A percentile compares a stretch with the other conserved stretches of the same genome.
Conservation (phyloP, 495 filamentous ascomycete species). For the Parmelia sp. region DNA sequence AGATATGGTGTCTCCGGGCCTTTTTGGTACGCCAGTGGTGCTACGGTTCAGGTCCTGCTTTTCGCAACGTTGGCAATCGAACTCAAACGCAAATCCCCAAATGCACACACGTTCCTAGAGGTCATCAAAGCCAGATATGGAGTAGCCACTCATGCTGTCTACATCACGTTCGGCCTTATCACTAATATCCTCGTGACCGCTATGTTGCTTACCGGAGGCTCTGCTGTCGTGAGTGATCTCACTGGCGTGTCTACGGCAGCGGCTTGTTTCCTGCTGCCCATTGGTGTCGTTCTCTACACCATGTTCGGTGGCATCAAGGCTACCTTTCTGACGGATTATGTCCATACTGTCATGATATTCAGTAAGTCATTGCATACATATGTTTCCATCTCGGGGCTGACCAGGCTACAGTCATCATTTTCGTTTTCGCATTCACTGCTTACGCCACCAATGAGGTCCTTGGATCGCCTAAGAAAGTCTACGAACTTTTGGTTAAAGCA, state of each 20-base stretch:
- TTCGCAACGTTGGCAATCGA: conserved; percentile 94
- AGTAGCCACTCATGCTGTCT: conserved; percentile 62
- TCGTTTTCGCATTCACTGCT: too few species aligned
- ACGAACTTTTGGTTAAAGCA: conserved; percentile 70
- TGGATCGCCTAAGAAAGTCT: conserved; percentile 74
- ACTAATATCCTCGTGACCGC: conserved; percentile 85
- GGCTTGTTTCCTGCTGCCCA: conserved; percentile 83
- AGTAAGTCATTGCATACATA: conserved; percentile 29
- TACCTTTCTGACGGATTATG: conserved; percentile 69
- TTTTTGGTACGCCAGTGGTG: conserved; percentile 75
- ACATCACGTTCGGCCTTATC: conserved; percentile 73
- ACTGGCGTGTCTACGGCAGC: conserved; percentile 83
- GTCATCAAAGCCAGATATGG: conserved; percentile 59
- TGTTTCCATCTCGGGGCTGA: too few species aligned
- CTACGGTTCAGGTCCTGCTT: conserved; percentile 62
- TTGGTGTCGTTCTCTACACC: conserved; percentile 76
- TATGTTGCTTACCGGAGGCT: conserved; percentile 88
- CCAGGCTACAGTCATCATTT: too few species aligned
- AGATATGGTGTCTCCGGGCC: conserved; percentile 88
- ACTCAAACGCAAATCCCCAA: conserved; percentile 78
- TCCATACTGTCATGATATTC: conserved; percentile 82
- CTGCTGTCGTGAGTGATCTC: conserved; percentile 74
- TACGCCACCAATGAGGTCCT: conserved; percentile 71
- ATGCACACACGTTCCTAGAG: conserved; percentile 84
- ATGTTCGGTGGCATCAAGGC: conserved; percentile 71